A percentile compares a stretch with the other conserved stretches of the same genome.
These are phyloP conservation scores for Dimargaris xerosporica DNA, from an alignment of 192 early-diverging fungal genomes.

Conservation along the genomic window DNA sequence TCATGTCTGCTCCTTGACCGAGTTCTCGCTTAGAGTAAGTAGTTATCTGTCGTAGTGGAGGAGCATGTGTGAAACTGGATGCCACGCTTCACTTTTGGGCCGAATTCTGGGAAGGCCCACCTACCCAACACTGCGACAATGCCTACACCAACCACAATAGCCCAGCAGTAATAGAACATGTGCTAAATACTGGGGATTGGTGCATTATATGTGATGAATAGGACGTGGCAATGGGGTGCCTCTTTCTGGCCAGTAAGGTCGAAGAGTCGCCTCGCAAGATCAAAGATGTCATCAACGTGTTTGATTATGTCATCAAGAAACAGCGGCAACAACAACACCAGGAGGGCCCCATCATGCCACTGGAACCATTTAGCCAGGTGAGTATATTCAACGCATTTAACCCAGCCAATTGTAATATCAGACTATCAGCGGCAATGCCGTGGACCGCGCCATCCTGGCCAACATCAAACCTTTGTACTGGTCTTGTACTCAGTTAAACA, in stretches of 20 bases:
- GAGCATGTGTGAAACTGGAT: neutral
- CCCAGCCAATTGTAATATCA: no score
- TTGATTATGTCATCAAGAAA: constrained; percentile 51
- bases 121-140: neutral
- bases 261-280: constrained; percentile 70
- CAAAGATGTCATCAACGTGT: constrained; percentile 66
- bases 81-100: neutral
- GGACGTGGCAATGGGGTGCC: constrained; percentile 52
- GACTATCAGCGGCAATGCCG: no score
- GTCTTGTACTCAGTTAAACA: no score
- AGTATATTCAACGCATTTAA: neutral
- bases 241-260: constrained; percentile 64
- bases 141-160: neutral
- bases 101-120: neutral
- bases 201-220: constrained; percentile 3
- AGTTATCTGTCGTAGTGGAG: neutral
- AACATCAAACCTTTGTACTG: no score
- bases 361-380: constrained; percentile 43
- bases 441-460: no score
- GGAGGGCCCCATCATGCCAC: constrained; percentile 21
- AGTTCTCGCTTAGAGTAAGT: constrained; percentile 49
- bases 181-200: neutral
- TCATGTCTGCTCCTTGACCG: constrained; percentile 53
- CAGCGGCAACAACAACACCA: constrained; percentile 22
- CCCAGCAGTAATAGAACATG: neutral